Percentiles rank a stretch among this genome's conserved stretches.
Conservation (phyloP, 2,329 filamentous ascomycete species). For the Cladophialophora carrionii region DNA sequence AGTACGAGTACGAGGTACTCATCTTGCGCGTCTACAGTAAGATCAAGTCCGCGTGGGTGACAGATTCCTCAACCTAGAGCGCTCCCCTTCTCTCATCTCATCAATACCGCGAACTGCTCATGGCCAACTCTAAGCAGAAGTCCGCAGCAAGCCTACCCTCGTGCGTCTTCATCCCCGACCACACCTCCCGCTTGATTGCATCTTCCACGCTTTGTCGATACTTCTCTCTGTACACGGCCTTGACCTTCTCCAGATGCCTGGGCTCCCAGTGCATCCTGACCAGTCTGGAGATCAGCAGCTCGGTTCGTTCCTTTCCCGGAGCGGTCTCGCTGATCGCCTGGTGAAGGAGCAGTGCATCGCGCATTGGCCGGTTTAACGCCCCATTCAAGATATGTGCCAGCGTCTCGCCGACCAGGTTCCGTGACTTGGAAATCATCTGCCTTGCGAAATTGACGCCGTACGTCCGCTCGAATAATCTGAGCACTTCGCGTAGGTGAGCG, state of each 20-base stretch:
- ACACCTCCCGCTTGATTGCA: slow-evolving; percentile 75
- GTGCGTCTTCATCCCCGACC: slow-evolving; percentile 50
- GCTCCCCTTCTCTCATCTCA: neutral
- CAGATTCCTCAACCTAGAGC: no score
- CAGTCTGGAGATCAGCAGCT: slow-evolving; percentile 83
- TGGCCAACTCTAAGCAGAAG: slow-evolving; percentile 34
- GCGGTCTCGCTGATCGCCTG: slow-evolving; percentile 80
- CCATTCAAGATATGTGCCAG: slow-evolving; percentile 95
- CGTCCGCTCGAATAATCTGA: slow-evolving; percentile 73
- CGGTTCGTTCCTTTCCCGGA: slow-evolving; percentile 73
- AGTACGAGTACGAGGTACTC: no score
- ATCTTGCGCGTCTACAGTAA: no score
- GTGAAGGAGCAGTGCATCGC: slow-evolving; percentile 86
- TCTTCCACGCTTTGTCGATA: slow-evolving; percentile 76
- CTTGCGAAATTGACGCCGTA: slow-evolving; percentile 82
- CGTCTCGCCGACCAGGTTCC: slow-evolving; percentile 90
- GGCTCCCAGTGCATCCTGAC: slow-evolving; percentile 93
- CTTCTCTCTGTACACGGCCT: slow-evolving; percentile 75
- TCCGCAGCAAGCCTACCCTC: slow-evolving; percentile 37
- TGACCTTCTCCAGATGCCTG: slow-evolving; percentile 76
- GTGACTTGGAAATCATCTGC: slow-evolving; percentile 83
- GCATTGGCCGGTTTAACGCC: slow-evolving; percentile 90
- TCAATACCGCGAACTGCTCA: slow-evolving; percentile 25
- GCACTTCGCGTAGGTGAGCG: slow-evolving; percentile 75
- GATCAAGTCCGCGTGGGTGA: no score